These are phyloP conservation scores for Pachysolen tannophilus DNA, from an alignment of 805 yeast species.

Conservation along the genomic window DNA sequence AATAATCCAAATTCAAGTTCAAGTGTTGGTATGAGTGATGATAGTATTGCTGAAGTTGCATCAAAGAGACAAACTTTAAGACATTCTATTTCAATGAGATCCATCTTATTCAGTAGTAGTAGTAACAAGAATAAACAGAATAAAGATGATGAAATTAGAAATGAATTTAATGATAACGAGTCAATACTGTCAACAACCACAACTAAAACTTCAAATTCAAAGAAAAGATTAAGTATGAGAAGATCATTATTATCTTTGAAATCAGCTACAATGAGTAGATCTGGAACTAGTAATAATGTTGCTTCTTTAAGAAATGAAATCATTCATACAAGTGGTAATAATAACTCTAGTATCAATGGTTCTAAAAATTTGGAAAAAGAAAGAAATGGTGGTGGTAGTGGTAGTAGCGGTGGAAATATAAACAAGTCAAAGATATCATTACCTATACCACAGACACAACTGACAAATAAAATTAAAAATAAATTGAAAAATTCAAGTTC, in stretches of 20 bases:
- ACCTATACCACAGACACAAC: slow-evolving; percentile 49
- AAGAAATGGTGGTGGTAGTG: slow-evolving; percentile 14
- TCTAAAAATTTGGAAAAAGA: slow-evolving; percentile 17
- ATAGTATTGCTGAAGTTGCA: slow-evolving; percentile 4
- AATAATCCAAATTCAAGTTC: not conserved
- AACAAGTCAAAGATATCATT: slow-evolving; percentile 41
- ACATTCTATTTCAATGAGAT: slow-evolving; percentile 23
- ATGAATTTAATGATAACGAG: slow-evolving; percentile 11
- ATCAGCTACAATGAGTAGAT: slow-evolving; percentile 12
- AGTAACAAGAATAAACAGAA: slow-evolving; percentile 2
- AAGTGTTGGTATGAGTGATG: no score
- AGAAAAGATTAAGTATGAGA: slow-evolving; percentile 15
- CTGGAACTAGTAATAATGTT: no score
- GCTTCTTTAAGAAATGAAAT: slow-evolving; percentile 11
- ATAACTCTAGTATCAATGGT: slow-evolving; percentile 2
- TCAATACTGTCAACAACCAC: slow-evolving; percentile 9
- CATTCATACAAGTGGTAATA: not conserved
- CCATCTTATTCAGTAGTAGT: slow-evolving; percentile 14
- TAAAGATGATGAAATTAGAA: slow-evolving; percentile 4
- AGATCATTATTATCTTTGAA: slow-evolving; percentile 19
- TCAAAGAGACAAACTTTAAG: slow-evolving; percentile 12
- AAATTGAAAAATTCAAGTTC: slow-evolving; percentile 46
- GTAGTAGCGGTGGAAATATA: no score
- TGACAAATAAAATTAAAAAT: slow-evolving; percentile 45
- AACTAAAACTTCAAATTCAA: not conserved